Percentiles rank a stretch among this genome's conserved stretches.
These are phyloP conservation scores for Ogataea hybrid DNA, from an alignment of 1,139 yeast species.

Conservation along the genomic window DNA sequence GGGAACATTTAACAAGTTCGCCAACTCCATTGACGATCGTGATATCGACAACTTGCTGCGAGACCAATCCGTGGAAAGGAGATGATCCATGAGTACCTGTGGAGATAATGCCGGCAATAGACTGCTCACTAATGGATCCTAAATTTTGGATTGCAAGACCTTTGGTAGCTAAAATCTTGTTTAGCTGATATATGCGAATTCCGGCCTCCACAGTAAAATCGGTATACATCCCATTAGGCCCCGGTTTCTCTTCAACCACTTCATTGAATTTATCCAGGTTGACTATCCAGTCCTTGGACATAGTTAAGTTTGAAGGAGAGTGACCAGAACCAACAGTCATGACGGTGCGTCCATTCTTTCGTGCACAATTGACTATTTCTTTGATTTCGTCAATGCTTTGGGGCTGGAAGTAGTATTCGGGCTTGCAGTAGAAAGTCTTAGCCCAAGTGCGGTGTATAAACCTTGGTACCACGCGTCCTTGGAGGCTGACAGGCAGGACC, in stretches of 20 bases:
- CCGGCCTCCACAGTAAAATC: slow-evolving; percentile 96
- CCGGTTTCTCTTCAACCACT: slow-evolving; percentile 43
- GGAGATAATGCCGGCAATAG: slow-evolving; percentile 89
- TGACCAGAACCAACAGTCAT: slow-evolving; percentile 94
- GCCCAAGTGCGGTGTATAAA: slow-evolving; percentile 82
- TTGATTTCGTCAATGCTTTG: slow-evolving; percentile 58
- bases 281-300: slow-evolving; percentile 88
- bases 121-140: slow-evolving; percentile 94
- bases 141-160: slow-evolving; percentile 84
- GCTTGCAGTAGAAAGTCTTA: slow-evolving; percentile 75
- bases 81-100: slow-evolving; percentile 98
- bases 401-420: slow-evolving; percentile 81
- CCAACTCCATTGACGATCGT: slow-evolving; percentile 75
- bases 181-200: slow-evolving; percentile 73
- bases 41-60: slow-evolving; percentile 81
- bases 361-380: slow-evolving; percentile 65
- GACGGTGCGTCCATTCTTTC: slow-evolving; percentile 56
- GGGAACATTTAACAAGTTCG: slow-evolving; percentile 65
- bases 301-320: slow-evolving; percentile 88
- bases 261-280: slow-evolving; percentile 74
- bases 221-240: slow-evolving; percentile 59
- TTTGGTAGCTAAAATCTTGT: slow-evolving; percentile 57
- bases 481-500: slow-evolving; percentile 4
- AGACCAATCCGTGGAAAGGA: slow-evolving; percentile 85
- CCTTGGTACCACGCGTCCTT: slow-evolving; percentile 33